Evolutionary conservation across 2,329 filamentous ascomycete species (phyloP).

Genomic region (Fusarium burgessii): DNA sequence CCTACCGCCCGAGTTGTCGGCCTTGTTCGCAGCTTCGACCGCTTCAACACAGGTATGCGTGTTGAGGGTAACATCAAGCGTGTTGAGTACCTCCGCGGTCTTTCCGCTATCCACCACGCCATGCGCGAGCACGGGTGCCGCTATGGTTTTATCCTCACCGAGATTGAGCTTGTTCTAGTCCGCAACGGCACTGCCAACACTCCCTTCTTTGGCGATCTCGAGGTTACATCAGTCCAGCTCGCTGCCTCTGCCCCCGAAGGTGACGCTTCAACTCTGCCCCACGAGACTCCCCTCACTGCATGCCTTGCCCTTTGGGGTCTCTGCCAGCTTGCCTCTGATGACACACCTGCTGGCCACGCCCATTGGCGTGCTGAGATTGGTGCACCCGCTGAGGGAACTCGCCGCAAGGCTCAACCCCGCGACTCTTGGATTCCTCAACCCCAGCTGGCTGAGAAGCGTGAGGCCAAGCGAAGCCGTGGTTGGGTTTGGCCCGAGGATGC

Average conservation of each 20-base stretch:
- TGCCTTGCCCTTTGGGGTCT: constrained; percentile 82
- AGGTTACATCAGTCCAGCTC: constrained; percentile 74
- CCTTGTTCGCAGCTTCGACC: constrained; percentile 90
- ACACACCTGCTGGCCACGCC: constrained; percentile 65
- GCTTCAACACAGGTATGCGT: constrained; percentile 96
- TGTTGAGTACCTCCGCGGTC: constrained; percentile 88
- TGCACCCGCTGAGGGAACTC: constrained; percentile 77
- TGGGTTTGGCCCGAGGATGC: constrained; percentile 83
- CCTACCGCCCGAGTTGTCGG: constrained; percentile 75
- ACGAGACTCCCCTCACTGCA: constrained; percentile 70
- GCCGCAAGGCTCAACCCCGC: constrained; percentile 75
- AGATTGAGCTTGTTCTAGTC: constrained; percentile 93
- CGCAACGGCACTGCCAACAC: constrained; percentile 78
- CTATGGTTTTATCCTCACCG: constrained; percentile 96
- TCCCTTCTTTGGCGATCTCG: constrained; percentile 90
- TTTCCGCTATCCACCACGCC: constrained; percentile 86
- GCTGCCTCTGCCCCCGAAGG: constrained; percentile 54
- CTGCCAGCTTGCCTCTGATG: constrained; percentile 75
- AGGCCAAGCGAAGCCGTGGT: constrained; percentile 78
- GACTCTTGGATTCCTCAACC: constrained; percentile 82
- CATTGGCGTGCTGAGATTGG: constrained; percentile 79
- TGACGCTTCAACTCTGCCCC: constrained; percentile 47
- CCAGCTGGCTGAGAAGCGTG: constrained; percentile 79
- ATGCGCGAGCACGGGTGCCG: constrained; percentile 95
- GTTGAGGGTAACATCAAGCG: constrained; percentile 85